Evolutionary conservation across 1,284 basidiomycete genomes (phyloP).

Genomic region (Taiwanofungus camphoratus): DNA sequence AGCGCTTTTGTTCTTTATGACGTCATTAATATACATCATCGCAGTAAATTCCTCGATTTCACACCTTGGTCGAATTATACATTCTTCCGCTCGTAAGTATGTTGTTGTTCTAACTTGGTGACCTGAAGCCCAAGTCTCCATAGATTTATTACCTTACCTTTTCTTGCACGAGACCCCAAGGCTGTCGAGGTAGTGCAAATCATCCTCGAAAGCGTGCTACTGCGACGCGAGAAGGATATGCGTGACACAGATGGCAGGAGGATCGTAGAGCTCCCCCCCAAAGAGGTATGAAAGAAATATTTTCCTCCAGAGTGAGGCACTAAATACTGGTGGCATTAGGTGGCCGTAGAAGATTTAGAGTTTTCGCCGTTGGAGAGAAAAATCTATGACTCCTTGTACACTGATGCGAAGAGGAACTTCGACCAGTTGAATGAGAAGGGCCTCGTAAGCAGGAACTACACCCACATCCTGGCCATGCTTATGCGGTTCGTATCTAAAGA

Average conservation of each 20-base stretch:
- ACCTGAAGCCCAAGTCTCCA: background rate
- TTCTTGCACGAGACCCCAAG: slow-evolving; percentile 81
- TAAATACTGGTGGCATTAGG: slow-evolving; percentile 29
- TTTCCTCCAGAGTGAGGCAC: background rate
- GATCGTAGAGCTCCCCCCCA: slow-evolving; percentile 87
- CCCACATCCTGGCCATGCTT: slow-evolving; percentile 85
- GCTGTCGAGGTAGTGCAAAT: slow-evolving; percentile 92
- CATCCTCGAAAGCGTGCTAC: slow-evolving; percentile 82
- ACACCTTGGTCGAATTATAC: slow-evolving; percentile 90
- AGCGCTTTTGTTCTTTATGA: slow-evolving; percentile 1
- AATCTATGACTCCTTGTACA: slow-evolving; percentile 77
- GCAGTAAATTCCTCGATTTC: slow-evolving; percentile 82
- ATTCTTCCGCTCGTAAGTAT: slow-evolving; percentile 75
- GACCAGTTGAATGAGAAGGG: slow-evolving; percentile 75
- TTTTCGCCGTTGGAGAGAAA: slow-evolving; percentile 75
- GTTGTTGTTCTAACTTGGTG: background rate
- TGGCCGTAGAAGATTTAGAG: slow-evolving; percentile 62
- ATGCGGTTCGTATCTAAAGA: slow-evolving; percentile 57
- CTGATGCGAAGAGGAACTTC: slow-evolving; percentile 63
- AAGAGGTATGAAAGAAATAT: slow-evolving; percentile 48
- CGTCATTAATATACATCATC: background rate
- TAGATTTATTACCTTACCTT: slow-evolving; percentile 87
- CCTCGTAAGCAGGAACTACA: slow-evolving; percentile 79
- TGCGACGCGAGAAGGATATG: slow-evolving; percentile 96
- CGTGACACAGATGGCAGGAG: slow-evolving; percentile 81